phyloP scores from a whole-genome alignment of 805 yeast genomes.

The Maudiozyma serrabonitensis region DNA sequence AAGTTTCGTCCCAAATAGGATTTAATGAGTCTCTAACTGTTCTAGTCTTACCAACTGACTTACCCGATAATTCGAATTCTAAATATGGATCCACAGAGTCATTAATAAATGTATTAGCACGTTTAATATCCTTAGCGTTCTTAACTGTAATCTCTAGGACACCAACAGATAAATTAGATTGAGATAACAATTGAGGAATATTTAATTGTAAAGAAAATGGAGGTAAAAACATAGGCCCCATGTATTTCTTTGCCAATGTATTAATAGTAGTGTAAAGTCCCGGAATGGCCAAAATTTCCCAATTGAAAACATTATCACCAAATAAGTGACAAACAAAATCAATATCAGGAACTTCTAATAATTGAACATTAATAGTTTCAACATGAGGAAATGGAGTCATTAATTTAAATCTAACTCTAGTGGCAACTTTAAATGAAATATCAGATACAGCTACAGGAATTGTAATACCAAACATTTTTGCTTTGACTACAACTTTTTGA shows the following conservation, averaged over 20 bases:
- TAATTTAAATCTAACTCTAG: constrained; percentile 79
- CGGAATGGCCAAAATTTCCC: constrained; percentile 82
- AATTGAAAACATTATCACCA: constrained; percentile 76
- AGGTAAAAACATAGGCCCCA: constrained; percentile 77
- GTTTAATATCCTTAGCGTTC: constrained; percentile 58
- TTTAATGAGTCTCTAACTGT: constrained; percentile 53
- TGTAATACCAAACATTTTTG: constrained; percentile 71
- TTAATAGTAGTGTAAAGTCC: constrained; percentile 77
- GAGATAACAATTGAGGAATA: constrained; percentile 81
- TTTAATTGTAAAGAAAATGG: constrained; percentile 93
- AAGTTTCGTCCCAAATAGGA: constrained; percentile 81
- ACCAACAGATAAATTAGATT: constrained; percentile 83
- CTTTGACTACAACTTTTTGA: constrained; percentile 69
- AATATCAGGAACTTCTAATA: constrained; percentile 78
- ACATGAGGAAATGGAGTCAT: constrained; percentile 88
- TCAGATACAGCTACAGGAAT: constrained; percentile 75
- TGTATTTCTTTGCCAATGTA: constrained; percentile 75
- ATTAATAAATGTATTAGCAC: constrained; percentile 54
- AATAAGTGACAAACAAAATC: constrained; percentile 68
- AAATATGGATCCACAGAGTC: constrained; percentile 88
- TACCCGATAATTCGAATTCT: constrained; percentile 51
- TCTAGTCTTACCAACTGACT: constrained; percentile 57
- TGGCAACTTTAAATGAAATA: constrained; percentile 62
- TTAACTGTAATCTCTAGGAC: constrained; percentile 62
- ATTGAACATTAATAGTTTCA: constrained; percentile 78